Conservation (phyloP, 345 rosid species). For the Arabidopsis thaliana region DNA sequence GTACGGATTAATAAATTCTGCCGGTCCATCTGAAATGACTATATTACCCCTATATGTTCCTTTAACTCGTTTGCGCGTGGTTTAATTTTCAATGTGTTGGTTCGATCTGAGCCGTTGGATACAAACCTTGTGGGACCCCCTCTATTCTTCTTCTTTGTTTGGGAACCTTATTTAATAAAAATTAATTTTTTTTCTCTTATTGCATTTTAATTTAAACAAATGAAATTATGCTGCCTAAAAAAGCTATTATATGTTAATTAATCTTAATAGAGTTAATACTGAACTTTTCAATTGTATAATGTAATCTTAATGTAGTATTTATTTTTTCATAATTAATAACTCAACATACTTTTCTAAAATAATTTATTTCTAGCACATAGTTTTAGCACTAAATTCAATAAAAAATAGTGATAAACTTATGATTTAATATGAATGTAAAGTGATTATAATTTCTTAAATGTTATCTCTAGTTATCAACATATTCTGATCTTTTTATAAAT, state of each 20-base stretch:
- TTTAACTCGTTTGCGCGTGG: conserved; percentile 39
- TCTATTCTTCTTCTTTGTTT: conserved; percentile 6
- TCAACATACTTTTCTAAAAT: no score
- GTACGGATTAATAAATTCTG: conserved; percentile 46
- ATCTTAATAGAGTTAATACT: neutral
- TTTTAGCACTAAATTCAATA: no score
- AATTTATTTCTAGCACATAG: no score
- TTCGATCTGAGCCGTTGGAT: conserved; percentile 15
- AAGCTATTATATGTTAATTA: neutral
- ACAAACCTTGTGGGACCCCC: conserved; percentile 30
- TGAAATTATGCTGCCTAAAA: neutral
- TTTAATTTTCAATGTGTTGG: conserved; percentile 10
- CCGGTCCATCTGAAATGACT: conserved; percentile 25
- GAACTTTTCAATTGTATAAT: no score
- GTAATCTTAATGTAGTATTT: no score
- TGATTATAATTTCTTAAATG: no score
- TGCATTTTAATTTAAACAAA: neutral
- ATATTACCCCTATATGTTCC: conserved; percentile 41
- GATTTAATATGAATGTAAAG: neutral
- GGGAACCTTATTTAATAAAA: neutral
- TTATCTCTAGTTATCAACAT: neutral
- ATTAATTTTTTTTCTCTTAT: no score
- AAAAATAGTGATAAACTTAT: neutral
- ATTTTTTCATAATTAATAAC: no score
- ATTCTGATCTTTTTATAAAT: neutral